These are phyloP conservation scores for Cicer pinnatifidum DNA, from an alignment of 306 rosid species.

Conservation along the genomic window DNA sequence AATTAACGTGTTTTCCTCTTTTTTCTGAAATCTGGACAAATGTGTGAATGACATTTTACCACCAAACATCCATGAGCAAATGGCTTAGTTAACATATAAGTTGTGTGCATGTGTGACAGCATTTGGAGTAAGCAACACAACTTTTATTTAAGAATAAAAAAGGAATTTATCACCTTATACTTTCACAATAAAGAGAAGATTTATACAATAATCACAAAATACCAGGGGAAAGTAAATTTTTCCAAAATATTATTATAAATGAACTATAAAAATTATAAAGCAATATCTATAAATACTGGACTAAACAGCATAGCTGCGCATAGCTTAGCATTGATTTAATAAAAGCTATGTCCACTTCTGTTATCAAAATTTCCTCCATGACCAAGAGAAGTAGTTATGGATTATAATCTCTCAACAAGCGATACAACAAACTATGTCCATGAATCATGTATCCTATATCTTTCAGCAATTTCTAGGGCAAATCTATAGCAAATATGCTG, in stretches of 20 bases:
- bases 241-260: slow-evolving; percentile 5
- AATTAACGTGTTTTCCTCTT: not conserved
- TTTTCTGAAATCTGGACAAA: not conserved
- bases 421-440: not conserved
- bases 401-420: not conserved
- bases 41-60: slow-evolving; percentile 17
- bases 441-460: not conserved
- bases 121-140: not conserved
- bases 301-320: not conserved
- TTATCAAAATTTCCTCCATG: not conserved
- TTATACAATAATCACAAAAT: not conserved
- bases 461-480: not conserved
- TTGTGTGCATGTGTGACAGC: slow-evolving; percentile 19
- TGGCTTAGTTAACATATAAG: slow-evolving; percentile 27
- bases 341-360: not conserved
- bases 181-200: not conserved
- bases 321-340: not conserved
- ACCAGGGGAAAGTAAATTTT: not conserved
- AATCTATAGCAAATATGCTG: not conserved
- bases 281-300: not conserved
- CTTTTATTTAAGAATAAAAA: not conserved
- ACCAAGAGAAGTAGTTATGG: not conserved
- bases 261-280: slow-evolving; percentile 3
- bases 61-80: slow-evolving; percentile 32
- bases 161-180: not conserved